Conservation (phyloP, 108 stramenopile genomes). For the Pseudonitzschia multiseries region DNA sequence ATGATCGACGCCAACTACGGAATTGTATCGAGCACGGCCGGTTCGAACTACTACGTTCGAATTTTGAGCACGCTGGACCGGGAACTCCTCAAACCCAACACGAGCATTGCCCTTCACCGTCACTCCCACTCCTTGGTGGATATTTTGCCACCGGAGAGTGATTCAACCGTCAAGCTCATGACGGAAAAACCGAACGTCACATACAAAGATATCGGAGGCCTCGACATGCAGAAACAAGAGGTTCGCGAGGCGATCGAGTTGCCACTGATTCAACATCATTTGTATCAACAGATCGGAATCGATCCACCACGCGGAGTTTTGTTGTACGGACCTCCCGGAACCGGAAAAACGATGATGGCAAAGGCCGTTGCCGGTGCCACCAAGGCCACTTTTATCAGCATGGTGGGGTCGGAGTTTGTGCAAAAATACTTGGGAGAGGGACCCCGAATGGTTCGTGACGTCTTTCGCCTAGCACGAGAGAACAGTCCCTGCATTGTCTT, state of each 20-base stretch:
- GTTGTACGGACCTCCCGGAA: constrained; percentile 89
- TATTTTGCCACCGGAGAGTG: constrained; percentile 97
- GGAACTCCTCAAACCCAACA: constrained; percentile 97
- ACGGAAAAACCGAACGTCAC: constrained; percentile 97
- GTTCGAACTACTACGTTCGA: constrained; percentile 97
- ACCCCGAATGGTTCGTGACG: constrained; percentile 99
- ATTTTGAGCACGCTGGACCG: constrained; percentile 96
- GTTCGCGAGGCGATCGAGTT: constrained; percentile 99
- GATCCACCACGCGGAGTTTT: constrained; percentile 99
- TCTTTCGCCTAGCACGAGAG: constrained; percentile 98
- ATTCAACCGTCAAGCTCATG: constrained; percentile 99
- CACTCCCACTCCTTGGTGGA: constrained; percentile 99
- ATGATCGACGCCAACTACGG: constrained; percentile 99
- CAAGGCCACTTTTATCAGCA: constrained; percentile 96
- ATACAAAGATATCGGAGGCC: constrained; percentile 99
- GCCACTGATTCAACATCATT: constrained; percentile 95
- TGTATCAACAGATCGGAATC: constrained; percentile 99
- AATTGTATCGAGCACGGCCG: constrained; percentile 93
- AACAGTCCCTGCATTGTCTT: constrained; percentile 98
- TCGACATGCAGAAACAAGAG: constrained; percentile 99
- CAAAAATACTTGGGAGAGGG: constrained; percentile 99
- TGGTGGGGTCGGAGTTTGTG: constrained; percentile 99
- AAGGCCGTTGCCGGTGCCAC: constrained; percentile 99
- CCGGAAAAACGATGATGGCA: constrained; percentile 99
- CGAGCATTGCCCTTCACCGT: constrained; percentile 95